Base-by-base conservation (phyloP, 2,329 filamentous ascomycete genomes). In the Trichophyton rubrum region DNA sequence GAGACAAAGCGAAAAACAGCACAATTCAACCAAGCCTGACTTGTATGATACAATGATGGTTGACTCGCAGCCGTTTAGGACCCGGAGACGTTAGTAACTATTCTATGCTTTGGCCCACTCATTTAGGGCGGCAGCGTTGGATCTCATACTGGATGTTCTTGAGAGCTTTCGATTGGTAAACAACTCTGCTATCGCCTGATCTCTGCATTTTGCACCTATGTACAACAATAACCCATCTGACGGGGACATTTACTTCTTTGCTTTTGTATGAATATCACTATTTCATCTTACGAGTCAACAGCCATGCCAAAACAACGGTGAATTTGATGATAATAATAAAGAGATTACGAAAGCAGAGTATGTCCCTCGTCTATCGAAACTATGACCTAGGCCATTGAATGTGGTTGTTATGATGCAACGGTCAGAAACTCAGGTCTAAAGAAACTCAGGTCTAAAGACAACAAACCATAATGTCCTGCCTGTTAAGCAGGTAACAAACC, bases 1-100 rank as follows among this genome's bases (percentile, higher is more conserved):
- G 59, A 58, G 24, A 63, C 59, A 33, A 58, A 61, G 47, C 60
- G 58, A 38, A 40, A n/a, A 38, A 8, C 27, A 57, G 30, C n/a
- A 22, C 40, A 24, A 38, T 22, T 30, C 15, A 40, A 11, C 27
- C 38, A 27, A 64, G 61, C 55, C 64, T 59, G 59, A 70, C 2
- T 66, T 74, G 3, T 74, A 75, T 62, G 73, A 75, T 61, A 63
- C 72, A 61, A 75, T 75, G 72, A 71, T 74, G 69, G 66, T 72
- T 15, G 73, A 75, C 64, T 66, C 68, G n/a, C 22, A 53, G 49
- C 15, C 49, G 30, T 30, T 24, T 17, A 30, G 49, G 27, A 33
- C n/a, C 27, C 49, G 49, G 3, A 53, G 27, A 30, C 49, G 49
- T n/a, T 30, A 53, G 9, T n/a, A n/a, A 24, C n/a, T 8, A 7